Base-by-base conservation (phyloP, 1,139 yeast species). In the Blastobotrys serpentis region DNA sequence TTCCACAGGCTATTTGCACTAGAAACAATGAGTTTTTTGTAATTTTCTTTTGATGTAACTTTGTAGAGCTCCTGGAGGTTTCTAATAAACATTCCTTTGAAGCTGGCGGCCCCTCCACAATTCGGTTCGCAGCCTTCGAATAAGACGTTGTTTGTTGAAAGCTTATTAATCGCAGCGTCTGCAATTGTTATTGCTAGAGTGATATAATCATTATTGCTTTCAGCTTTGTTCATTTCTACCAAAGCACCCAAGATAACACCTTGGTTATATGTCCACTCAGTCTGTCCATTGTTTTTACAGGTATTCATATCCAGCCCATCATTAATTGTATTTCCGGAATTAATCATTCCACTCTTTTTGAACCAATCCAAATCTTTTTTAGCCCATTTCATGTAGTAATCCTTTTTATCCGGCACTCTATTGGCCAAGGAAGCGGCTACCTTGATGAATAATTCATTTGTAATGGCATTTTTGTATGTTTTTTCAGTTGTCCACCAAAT, bases 191-290 rank as follows among this genome's bases (percentile, higher is more conserved):
- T 32, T 10, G 58, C 58, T 17, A 25, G 13, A 13, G 43, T 42
- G 4, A 54, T 23, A 21, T 37, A 42, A 14, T 34, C 10, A 4
- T 41, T 25, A 38, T 49, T 48, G 2, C 37, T 36, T 6, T 42
- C 32, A 13, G 44, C 42, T 19, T 46, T 42, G 38, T 41, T 17
- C 23, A 51, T 42, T 39, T 55, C 58, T 2, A 52, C 48, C 7
- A 55, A 41, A 6, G 46, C 58, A 4, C 57, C 58, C 8, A 55
- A 40, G 23, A 55, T 44, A 3, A 54, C 57, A 1, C 58, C 58
- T 32, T 54, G 57, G 43, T 55, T 55, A 30, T 55, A 55, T 3
- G 54, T 42, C 55, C 57, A 55, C n/a, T 45, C 52, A 5, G 44
- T 37, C 29, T 48, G 53, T 18, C 48, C 47, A 37, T 55, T 53